Evolutionary conservation across 441 rosid genomes (phyloP).

Genomic region (Arabidopsis hybrid): DNA sequence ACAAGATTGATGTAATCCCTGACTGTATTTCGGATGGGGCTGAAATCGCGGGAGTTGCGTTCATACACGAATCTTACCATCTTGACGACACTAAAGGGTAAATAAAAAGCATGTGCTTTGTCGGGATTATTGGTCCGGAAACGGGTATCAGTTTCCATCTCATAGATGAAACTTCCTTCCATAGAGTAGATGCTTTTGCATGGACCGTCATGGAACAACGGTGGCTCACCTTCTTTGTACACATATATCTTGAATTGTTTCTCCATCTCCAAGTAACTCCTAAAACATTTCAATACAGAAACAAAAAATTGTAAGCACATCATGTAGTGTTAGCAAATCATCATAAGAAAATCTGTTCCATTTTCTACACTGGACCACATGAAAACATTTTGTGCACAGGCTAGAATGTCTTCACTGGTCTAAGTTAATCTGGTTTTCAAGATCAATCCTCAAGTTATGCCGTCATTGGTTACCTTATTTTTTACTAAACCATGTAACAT

Average conservation of each 20-base stretch:
- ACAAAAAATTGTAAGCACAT: slow-evolving; percentile 5
- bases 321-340: background rate
- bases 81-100: slow-evolving; percentile 84
- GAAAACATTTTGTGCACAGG: background rate
- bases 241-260: slow-evolving; percentile 75
- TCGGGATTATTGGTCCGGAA: slow-evolving; percentile 71
- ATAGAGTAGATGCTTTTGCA: slow-evolving; percentile 90
- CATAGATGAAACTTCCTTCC: slow-evolving; percentile 88
- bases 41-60: slow-evolving; percentile 65
- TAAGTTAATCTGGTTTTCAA: background rate
- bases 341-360: background rate
- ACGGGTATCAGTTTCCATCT: slow-evolving; percentile 55
- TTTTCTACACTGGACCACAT: slow-evolving; percentile 1
- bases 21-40: slow-evolving; percentile 71
- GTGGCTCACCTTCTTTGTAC: slow-evolving; percentile 90
- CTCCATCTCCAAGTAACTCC: slow-evolving; percentile 97
- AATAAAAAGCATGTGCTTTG: slow-evolving; percentile 73
- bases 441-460: background rate
- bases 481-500: slow-evolving; percentile 18
- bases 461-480: slow-evolving; percentile 1
- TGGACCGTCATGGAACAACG: slow-evolving; percentile 90
- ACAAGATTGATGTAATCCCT: slow-evolving; percentile 68
- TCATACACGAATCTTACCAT: slow-evolving; percentile 78
- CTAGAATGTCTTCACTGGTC: background rate
- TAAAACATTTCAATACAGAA: slow-evolving; percentile 27